phyloP scores from a whole-genome alignment of 352 stramenopile genomes.

The Phytophthora boehmeriae region DNA sequence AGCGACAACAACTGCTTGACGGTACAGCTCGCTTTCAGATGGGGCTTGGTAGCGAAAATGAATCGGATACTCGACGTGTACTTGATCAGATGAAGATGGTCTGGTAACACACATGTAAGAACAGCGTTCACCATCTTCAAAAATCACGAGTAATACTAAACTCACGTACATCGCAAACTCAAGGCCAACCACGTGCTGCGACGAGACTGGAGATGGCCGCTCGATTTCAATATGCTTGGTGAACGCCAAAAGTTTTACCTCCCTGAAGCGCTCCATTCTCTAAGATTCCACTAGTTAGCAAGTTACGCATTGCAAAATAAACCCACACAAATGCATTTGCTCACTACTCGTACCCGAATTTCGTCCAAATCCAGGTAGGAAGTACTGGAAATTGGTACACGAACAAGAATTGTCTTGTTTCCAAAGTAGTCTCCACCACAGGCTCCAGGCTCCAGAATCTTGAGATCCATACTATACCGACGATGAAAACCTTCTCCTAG shows the following conservation, averaged over 20 bases:
- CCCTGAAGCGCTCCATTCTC: slow-evolving; percentile 62
- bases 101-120: not conserved
- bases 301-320: slow-evolving; percentile 1
- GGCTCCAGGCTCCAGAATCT: slow-evolving; percentile 20
- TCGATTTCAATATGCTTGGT: slow-evolving; percentile 74
- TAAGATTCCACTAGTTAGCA: slow-evolving; percentile 11
- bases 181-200: slow-evolving; percentile 57
- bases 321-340: not conserved
- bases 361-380: slow-evolving; percentile 65
- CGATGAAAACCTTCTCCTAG: slow-evolving; percentile 55
- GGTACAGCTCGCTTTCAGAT: slow-evolving; percentile 43
- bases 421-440: slow-evolving; percentile 4
- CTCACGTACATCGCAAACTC: slow-evolving; percentile 45
- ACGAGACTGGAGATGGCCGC: slow-evolving; percentile 52
- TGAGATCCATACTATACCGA: slow-evolving; percentile 39
- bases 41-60: slow-evolving; percentile 70
- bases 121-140: not conserved
- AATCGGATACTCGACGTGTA: slow-evolving; percentile 54
- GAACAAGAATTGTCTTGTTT: slow-evolving; percentile 39
- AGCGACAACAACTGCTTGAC: slow-evolving; percentile 41
- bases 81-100: slow-evolving; percentile 8
- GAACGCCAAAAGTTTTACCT: slow-evolving; percentile 49
- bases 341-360: slow-evolving; percentile 41
- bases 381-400: slow-evolving; percentile 42
- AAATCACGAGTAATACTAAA: not conserved